A percentile compares a stretch with the other conserved stretches of the same genome.
Conservation (phyloP, 2,329 filamentous ascomycete species). For the Trichoderma gracile region DNA sequence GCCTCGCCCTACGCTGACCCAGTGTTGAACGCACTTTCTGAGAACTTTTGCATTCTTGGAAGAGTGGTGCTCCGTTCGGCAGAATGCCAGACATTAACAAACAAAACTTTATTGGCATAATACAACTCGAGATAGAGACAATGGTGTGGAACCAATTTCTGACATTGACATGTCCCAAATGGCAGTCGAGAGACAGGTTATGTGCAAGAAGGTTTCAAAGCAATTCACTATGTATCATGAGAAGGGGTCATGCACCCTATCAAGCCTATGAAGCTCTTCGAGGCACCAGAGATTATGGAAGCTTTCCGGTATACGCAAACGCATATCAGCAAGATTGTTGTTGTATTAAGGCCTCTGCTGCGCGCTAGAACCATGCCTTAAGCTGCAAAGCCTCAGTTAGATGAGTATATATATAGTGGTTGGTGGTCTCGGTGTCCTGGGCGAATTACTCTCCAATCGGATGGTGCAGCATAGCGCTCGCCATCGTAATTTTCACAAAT, state of each 20-base stretch:
- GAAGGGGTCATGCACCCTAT: constrained; percentile 15
- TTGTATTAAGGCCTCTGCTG: constrained; percentile 34
- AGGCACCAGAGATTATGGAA: constrained; percentile 24
- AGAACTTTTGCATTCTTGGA: constrained; percentile 46
- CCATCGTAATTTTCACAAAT: constrained; percentile 25
- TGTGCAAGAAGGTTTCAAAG: too few relatives aligned
- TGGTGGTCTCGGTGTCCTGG: constrained; percentile 38
- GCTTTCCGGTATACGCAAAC: constrained; percentile 31
- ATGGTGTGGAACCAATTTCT: constrained; percentile 43
- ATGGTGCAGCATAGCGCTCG: constrained; percentile 37
- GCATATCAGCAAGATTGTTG: constrained; percentile 41
- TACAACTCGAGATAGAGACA: constrained; percentile 46
- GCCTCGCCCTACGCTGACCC: constrained; percentile 40
- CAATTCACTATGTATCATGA: constrained; percentile 8
- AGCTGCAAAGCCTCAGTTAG: neutral
- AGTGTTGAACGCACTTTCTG: constrained; percentile 45
- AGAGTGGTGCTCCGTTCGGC: constrained; percentile 47
- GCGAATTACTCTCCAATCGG: constrained; percentile 34
- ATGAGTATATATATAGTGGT: constrained; percentile 35
- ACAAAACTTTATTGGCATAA: constrained; percentile 43
- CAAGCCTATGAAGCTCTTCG: constrained; percentile 26
- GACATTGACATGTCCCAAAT: constrained; percentile 36
- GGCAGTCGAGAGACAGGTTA: neutral
- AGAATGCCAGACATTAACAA: constrained; percentile 51
- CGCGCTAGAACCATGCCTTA: neutral